phyloP scores from a whole-genome alignment of 2,329 filamentous ascomycete species.

The Neobulgaria alba region DNA sequence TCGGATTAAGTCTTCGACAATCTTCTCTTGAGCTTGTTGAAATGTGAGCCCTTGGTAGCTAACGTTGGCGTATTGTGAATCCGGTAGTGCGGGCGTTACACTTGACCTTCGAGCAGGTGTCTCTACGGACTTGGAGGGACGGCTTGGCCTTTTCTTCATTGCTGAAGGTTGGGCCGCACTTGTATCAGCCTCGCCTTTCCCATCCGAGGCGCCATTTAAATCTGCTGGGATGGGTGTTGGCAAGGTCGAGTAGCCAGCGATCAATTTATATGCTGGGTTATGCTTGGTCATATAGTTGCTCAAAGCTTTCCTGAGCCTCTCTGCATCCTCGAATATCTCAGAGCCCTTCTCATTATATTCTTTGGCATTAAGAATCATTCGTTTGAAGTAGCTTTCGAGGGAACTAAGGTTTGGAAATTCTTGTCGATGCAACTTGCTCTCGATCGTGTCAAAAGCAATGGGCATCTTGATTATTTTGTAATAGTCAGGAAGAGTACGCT shows the following conservation, averaged over 20 bases:
- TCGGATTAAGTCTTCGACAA: conserved; percentile 63
- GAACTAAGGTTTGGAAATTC: conserved; percentile 64
- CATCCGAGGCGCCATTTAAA: conserved; percentile 27
- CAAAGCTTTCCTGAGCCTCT: conserved; percentile 75
- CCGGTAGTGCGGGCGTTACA: conserved; percentile 36
- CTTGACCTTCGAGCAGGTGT: conserved; percentile 29
- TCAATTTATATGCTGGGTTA: conserved; percentile 70
- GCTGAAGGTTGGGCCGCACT: conserved; percentile 20
- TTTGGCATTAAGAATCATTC: conserved; percentile 82
- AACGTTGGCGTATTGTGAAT: conserved; percentile 45
- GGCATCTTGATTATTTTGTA: conserved; percentile 71
- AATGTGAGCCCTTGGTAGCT: conserved; percentile 67
- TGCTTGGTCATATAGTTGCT: conserved; percentile 82
- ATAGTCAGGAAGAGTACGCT: conserved; percentile 60
- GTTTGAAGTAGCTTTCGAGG: conserved; percentile 78
- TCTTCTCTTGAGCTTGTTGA: conserved; percentile 79
- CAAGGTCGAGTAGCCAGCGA: conserved; percentile 57
- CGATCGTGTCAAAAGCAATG: conserved; percentile 68
- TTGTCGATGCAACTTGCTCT: conserved; percentile 60
- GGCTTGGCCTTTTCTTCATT: conserved; percentile 17
- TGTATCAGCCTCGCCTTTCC: conserved; percentile 27
- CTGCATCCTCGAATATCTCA: conserved; percentile 70
- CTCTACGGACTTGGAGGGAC: conserved; percentile 21
- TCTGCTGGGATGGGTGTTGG: conserved; percentile 55
- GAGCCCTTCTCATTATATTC: conserved; percentile 70